Base-by-base conservation (phyloP, 768 basidiomycete genomes). In the Mrakia gelida region DNA sequence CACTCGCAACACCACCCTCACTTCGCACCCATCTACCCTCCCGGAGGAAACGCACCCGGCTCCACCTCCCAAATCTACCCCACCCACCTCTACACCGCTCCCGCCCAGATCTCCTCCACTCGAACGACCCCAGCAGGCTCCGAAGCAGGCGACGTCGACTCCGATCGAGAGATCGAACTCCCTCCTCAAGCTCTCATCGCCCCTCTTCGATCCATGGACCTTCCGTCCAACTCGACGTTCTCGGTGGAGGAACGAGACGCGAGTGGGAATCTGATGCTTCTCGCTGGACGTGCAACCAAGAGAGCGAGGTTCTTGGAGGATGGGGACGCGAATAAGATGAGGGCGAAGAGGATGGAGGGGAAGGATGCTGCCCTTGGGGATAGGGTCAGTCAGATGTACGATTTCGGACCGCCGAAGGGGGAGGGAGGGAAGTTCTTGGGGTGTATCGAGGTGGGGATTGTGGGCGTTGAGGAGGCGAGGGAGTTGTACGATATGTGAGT, bases 401-500 rank as follows among this genome's bases (percentile, higher is more conserved):
- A 18, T 18, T 79, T 71, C 16, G 70, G 75, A 32, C 78, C 71
- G 63, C 65, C 80, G 92, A 94, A 93, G 72, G 93, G 96, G 71
- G 92, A 91, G 0, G 93, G 94, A 85, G 89, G 89, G 38, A 43
- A 62, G 38, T 74, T 78, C 38, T 45, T 78, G 32, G 77, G 73
- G 28, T 73, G 71, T 30, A 70, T 78, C 28, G 77, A 78, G 30
- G 77, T 72, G 21, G 77, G 77, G 61, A 87, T 93, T 80, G 89
- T 97, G 63, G 85, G 90, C 2, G 93, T 95, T 82, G 86, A 87
- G 34, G 94, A 97, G 82, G 95, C 93, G 3, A 89, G 90, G 77
- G 92, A 94, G 76, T 84, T 97, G 73, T 94, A 96, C 85, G 88
- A 89, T 82, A 91, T 95, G 93, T 95, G 78, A 68, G 88, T 86